Evolutionary conservation across 2,329 filamentous ascomycete species (phyloP).

Genomic region (Colletotrichum limetticola): DNA sequence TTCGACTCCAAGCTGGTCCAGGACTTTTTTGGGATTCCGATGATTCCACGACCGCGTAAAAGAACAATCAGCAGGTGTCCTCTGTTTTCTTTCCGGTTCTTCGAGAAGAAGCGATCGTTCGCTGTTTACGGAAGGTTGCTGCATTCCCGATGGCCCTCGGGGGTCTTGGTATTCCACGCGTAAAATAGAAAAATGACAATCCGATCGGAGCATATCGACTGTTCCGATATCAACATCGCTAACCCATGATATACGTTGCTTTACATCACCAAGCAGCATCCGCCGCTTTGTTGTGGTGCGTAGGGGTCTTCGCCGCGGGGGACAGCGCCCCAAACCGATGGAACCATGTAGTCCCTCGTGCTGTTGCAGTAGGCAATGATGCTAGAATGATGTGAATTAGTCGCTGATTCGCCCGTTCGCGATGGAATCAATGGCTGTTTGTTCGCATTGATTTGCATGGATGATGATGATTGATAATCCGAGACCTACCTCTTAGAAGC

Average conservation of each 20-base stretch:
- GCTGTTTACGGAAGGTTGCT: constrained; percentile 23
- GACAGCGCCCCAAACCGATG: constrained; percentile 94
- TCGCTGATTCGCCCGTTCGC: constrained; percentile 1
- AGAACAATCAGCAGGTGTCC: constrained; percentile 2
- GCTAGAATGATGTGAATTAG: constrained; percentile 58
- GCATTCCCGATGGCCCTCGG: constrained; percentile 26
- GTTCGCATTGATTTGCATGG: background rate
- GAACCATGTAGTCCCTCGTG: constrained; percentile 99
- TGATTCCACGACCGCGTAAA: constrained; percentile 20
- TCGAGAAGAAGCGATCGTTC: constrained; percentile 13
- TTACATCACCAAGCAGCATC: constrained; percentile 97
- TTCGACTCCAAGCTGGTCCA: constrained; percentile 32
- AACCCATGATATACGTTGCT: constrained; percentile 5
- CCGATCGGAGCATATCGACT: constrained; percentile 10
- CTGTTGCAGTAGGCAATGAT: constrained; percentile 98
- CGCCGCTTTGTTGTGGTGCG: constrained; percentile 89
- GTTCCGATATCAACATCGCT: constrained; percentile 21
- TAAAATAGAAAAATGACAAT: constrained; percentile 30
- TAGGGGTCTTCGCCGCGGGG: constrained; percentile 98
- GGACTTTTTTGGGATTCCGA: constrained; percentile 26
- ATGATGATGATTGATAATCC: background rate
- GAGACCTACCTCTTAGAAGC: constrained; percentile 82
- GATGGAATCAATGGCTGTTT: background rate
- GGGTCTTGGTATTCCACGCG: constrained; percentile 32
- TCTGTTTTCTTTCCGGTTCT: background rate